Percentiles rank a stretch among this genome's conserved stretches.
Conservation (phyloP, 225 moss, liverwort and hornwort genomes). For the Anthoceros angustus region DNA sequence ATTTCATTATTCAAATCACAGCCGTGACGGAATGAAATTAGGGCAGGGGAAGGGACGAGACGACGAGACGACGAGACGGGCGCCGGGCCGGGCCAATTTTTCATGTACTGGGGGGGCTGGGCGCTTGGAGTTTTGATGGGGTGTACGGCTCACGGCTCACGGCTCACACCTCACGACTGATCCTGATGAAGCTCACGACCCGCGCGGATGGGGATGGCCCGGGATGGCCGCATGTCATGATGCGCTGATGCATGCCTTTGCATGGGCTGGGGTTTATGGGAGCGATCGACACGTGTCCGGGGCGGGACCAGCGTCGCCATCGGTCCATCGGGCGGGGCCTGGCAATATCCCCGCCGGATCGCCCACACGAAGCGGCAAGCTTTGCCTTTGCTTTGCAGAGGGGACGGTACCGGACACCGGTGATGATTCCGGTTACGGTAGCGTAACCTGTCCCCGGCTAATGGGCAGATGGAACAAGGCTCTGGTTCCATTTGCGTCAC, state of each 20-base stretch:
- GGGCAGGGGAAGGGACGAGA: too few species aligned
- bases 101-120: too few species aligned
- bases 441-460: neutral
- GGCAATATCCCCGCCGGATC: neutral
- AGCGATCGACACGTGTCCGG: neutral
- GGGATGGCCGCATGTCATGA: neutral
- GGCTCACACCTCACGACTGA: too few species aligned
- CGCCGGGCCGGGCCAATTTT: too few species aligned
- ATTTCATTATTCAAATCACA: too few species aligned
- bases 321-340: neutral
- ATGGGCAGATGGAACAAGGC: too few species aligned
- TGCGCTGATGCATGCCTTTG: neutral
- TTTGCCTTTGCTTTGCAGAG: neutral
- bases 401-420: neutral
- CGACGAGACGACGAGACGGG: too few species aligned
- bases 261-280: neutral
- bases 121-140: too few species aligned
- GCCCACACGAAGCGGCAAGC: constrained; percentile 3
- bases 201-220: neutral
- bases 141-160: too few species aligned
- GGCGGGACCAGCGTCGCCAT: neutral
- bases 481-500: too few species aligned
- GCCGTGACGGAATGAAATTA: too few species aligned
- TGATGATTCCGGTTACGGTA: neutral
- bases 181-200: neutral